Evolutionary conservation across 1,139 yeast genomes (phyloP), one percentile per base, ranked within the genome.

Genomic region (Suhomyces bokatorum): DNA sequence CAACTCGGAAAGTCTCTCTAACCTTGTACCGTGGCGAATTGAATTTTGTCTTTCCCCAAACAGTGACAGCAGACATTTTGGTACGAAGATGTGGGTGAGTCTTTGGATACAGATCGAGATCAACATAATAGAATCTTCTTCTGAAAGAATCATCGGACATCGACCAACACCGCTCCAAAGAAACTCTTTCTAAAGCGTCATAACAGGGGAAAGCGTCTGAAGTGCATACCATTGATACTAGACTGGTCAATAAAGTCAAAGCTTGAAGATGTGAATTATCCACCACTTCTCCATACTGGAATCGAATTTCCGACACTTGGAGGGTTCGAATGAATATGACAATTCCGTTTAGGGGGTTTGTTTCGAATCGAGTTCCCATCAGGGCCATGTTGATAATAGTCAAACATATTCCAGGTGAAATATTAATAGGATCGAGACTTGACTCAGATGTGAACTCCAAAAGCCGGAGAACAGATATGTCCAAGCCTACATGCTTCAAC

Each of bases 141-240:
- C 55, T 43, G 12, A 59, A 47, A 0, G 62, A 49, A 34, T 66
- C 72, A 46, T 67, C 69, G 1, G 63, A 51, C 9, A 64, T 54
- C 1, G 71, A 63, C 73, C 73, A 69, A 33, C 69, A 63, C 46
- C 65, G 63, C 43, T 64, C 68, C 9, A 65, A 44, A 6, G 58
- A 48, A 3, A 53, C 59, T 37, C 27, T 43, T 15, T 37, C 28
- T 14, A 50, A 44, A 12, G 34, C 51, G 30, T 14, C 45, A 48
- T 39, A 50, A 40, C 42, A 32, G n/a, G 44, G 43, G 4, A 24
- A 14, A 15, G 33, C 26, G 14, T 38, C 42, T 1, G 44, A 31
- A 7, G 40, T 28, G 12, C 48, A 37, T 10, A 56, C 38, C 27
- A 46, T 43, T 35, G 50, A 45, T 5, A 63, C 53, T 34, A 65